Percentiles rank a stretch among this genome's conserved stretches.
These are phyloP conservation scores for Akanthomyces uredinophilus DNA, from an alignment of 2,329 filamentous ascomycete genomes.

Conservation along the genomic window DNA sequence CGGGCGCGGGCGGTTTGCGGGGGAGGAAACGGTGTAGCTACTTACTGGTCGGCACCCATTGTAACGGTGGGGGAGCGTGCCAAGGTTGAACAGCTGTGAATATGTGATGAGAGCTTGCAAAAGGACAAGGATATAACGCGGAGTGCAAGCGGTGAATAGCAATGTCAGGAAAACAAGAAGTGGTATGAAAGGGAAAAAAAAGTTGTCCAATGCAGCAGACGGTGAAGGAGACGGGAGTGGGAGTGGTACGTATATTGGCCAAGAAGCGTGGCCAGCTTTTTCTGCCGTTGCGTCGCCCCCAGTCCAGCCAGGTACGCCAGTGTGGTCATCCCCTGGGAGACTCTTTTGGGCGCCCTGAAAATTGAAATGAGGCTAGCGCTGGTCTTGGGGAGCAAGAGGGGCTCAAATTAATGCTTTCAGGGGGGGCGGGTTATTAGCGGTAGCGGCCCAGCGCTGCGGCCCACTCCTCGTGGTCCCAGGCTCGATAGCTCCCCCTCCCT, in stretches of 20 bases:
- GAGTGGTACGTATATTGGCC: background rate
- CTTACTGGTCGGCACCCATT: constrained; percentile 38
- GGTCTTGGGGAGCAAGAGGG: constrained; percentile 6
- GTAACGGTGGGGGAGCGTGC: constrained; percentile 22
- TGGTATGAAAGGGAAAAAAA: background rate
- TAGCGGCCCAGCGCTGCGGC: too few relatives aligned
- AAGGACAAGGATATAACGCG: constrained; percentile 14
- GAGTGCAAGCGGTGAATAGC: background rate
- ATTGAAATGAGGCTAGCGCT: constrained; percentile 26
- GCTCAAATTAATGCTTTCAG: constrained; percentile 7
- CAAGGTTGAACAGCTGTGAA: background rate
- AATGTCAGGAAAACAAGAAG: background rate
- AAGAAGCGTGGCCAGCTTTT: background rate
- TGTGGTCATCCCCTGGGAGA: background rate
- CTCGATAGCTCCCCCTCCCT: background rate
- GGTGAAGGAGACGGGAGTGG: background rate
- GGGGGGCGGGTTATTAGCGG: constrained; percentile 12
- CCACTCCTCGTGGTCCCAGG: background rate
- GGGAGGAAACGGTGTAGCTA: constrained; percentile 16
- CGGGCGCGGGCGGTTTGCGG: background rate
- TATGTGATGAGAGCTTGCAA: background rate
- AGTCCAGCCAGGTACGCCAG: background rate
- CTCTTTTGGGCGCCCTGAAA: constrained; percentile 24
- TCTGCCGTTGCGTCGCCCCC: background rate
- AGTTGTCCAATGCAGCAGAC: background rate